Base-by-base conservation (phyloP, 2,329 filamentous ascomycete species). In the Botrytis fabae region DNA sequence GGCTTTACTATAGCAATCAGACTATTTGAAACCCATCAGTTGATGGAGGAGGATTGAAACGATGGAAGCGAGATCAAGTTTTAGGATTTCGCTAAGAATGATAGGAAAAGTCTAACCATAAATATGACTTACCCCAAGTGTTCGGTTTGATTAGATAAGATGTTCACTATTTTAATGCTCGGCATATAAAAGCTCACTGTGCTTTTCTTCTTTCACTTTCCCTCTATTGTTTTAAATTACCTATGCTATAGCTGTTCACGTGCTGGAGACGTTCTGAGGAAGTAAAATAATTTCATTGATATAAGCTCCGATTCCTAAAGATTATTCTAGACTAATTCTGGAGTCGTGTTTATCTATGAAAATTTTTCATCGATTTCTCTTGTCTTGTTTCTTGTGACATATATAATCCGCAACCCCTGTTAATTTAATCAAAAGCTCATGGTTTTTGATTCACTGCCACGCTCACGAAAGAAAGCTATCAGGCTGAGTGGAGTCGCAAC, bases 61-160 rank as follows among this genome's bases (percentile, higher is more conserved):
- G 25, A n/a, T 25, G 25, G 12, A 20, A 20, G 48, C 48, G 0
- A 16, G 25, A n/a, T n/a, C 10, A 0, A 51, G 5, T 25, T 4
- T 10, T 51, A 51, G 22, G 22, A n/a, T 51, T 10, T 51, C 48
- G 10, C 10, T 51, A 51, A 14, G 2, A 16, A 7, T 54, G 48
- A 16, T 5, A n/a, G 48, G n/a, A 0, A 16, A 54, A 16, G 46
- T n/a, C 0, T 51, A 1, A 12, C 3, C 1, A 2, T 4, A 1
- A 51, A 6, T 12, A 51, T 25, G 10, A 51, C 8, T 6, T 6
- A 51, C 4, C 4, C 9, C 4, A 7, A 54, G 1, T 1, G 7
- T 54, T 12, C 6, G 48, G 10, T 2, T 51, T 51, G 25, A n/a
- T 14, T 51, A 14, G 25, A 14, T 14, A 51, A 51, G 46, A 51